A percentile compares a stretch with the other conserved stretches of the same genome.
These are phyloP conservation scores for Ustilago crameri DNA, from an alignment of 1,284 basidiomycete species.

Conservation along the genomic window DNA sequence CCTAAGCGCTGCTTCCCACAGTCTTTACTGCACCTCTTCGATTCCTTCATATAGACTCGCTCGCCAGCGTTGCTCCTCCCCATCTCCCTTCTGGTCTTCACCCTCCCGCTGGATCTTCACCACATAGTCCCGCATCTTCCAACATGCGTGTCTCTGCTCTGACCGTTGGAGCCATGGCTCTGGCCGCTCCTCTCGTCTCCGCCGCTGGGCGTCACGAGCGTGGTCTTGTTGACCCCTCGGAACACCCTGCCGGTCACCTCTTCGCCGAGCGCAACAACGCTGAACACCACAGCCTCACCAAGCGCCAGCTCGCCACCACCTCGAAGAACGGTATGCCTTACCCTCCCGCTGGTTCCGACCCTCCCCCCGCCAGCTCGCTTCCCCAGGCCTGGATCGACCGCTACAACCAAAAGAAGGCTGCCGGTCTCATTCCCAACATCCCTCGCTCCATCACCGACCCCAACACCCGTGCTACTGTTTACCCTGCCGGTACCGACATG, in stretches of 20 bases:
- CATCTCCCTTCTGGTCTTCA: background rate
- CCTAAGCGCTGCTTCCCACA: constrained; percentile 19
- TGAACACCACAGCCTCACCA: constrained; percentile 36
- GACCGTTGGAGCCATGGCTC: constrained; percentile 41
- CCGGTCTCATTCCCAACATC: constrained; percentile 79
- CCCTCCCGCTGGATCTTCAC: background rate
- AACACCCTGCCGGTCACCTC: constrained; percentile 48
- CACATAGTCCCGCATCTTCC: constrained; percentile 1
- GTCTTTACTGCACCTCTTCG: constrained; percentile 31
- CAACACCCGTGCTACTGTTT: constrained; percentile 42
- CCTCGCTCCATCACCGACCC: constrained; percentile 71
- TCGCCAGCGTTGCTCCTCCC: background rate
- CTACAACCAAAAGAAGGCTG: constrained; percentile 73
- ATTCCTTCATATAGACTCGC: constrained; percentile 12
- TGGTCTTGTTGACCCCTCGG: constrained; percentile 37
- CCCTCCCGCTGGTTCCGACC: constrained; percentile 47
- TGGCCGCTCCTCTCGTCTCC: constrained; percentile 39
- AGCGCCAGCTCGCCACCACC: constrained; percentile 43
- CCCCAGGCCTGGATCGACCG: constrained; percentile 75
- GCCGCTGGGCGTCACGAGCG: constrained; percentile 26
- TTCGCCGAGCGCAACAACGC: constrained; percentile 33
- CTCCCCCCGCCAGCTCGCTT: constrained; percentile 48
- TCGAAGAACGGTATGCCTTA: constrained; percentile 58
- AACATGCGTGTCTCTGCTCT: constrained; percentile 44
- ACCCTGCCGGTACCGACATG: constrained; percentile 52